These are phyloP conservation scores for Nectriaceae sp. DNA, from an alignment of 2,329 filamentous ascomycete genomes.

Conservation along the genomic window DNA sequence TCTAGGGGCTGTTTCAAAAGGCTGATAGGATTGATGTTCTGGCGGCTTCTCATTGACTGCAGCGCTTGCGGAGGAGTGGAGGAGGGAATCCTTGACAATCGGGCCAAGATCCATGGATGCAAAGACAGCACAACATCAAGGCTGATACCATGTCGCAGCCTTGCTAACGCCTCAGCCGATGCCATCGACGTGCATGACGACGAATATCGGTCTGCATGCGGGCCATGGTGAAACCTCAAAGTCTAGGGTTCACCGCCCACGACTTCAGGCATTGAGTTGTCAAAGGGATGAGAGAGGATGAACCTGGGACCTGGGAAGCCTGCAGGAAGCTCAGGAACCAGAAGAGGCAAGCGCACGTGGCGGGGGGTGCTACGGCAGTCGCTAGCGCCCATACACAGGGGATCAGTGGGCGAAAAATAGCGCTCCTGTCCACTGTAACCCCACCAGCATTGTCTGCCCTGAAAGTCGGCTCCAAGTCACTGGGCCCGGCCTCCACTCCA, in stretches of 20 bases:
- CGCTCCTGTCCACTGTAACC: background rate
- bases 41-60: background rate
- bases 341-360: conserved; percentile 7
- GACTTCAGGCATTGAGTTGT: background rate
- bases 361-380: conserved; percentile 4
- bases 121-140: conserved; percentile 21
- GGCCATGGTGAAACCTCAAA: conserved; percentile 6
- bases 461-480: background rate
- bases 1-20: background rate
- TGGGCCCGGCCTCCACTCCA: background rate
- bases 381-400: conserved; percentile 11
- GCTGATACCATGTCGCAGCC: conserved; percentile 2
- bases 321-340: conserved; percentile 8
- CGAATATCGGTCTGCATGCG: conserved; percentile 20
- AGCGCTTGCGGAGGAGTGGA: background rate
- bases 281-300: background rate
- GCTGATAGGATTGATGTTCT: conserved; percentile 18
- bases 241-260: background rate
- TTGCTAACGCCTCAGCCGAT: background rate
- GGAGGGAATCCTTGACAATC: background rate
- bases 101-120: background rate
- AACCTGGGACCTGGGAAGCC: background rate
- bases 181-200: conserved; percentile 13
- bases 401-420: background rate
- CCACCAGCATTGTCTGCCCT: background rate